Percentiles rank a stretch among this genome's conserved stretches.
phyloP scores from a whole-genome alignment of 257 asterid species.

The Thymus mandschuricus region DNA sequence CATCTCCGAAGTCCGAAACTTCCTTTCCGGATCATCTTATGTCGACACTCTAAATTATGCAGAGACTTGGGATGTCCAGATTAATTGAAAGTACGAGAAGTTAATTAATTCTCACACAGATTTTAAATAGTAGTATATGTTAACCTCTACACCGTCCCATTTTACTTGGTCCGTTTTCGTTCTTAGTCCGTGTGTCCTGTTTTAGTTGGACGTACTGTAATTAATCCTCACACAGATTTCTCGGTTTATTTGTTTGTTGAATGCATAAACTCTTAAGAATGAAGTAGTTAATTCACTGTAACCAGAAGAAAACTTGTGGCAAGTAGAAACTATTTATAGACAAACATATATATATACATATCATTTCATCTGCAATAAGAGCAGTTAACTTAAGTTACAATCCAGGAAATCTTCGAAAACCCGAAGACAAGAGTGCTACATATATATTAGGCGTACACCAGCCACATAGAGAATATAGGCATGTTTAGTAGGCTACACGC shows the following conservation, averaged over 20 bases:
- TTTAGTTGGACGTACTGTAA: no score
- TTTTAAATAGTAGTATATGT: neutral
- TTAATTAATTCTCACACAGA: neutral
- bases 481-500: conserved; percentile 2
- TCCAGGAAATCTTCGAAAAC: neutral
- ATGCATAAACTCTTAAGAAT: neutral
- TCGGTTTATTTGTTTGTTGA: no score
- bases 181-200: no score
- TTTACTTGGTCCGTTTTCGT: no score
- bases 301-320: neutral
- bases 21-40: neutral
- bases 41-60: neutral
- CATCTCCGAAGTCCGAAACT: neutral
- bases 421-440: neutral
- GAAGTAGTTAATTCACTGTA: neutral
- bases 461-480: neutral
- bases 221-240: no score
- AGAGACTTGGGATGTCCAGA: neutral
- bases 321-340: neutral
- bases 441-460: neutral
- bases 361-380: conserved; percentile 13
- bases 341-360: neutral
- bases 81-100: neutral
- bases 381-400: neutral
- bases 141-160: neutral